Percentiles rank a stretch among this genome's conserved stretches.
Conservation (phyloP, 2,329 filamentous ascomycete species). For the Corynespora cassiicola region DNA sequence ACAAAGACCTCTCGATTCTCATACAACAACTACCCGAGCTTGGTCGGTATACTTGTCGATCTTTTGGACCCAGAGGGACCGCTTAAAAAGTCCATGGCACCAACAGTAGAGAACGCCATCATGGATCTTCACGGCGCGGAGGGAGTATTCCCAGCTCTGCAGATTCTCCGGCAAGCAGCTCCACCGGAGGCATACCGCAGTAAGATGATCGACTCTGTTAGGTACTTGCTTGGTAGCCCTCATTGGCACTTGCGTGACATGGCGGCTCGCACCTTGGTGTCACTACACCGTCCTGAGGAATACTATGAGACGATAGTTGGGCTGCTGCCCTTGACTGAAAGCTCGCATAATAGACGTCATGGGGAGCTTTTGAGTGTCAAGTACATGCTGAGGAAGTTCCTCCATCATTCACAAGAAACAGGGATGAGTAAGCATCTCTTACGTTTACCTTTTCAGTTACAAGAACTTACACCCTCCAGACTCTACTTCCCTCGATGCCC, state of each 20-base stretch:
- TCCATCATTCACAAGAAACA: too few relatives aligned
- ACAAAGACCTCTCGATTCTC: slow-evolving; percentile 63
- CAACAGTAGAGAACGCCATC: slow-evolving; percentile 26
- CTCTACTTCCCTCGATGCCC: too few relatives aligned
- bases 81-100: slow-evolving; percentile 30
- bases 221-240: slow-evolving; percentile 69
- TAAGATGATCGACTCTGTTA: slow-evolving; percentile 65
- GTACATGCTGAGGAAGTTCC: slow-evolving; percentile 34
- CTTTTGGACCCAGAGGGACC: slow-evolving; percentile 57
- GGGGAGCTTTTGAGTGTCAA: slow-evolving; percentile 38
- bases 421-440: neutral
- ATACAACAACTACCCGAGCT: slow-evolving; percentile 71
- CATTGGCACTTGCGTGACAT: slow-evolving; percentile 86
- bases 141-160: slow-evolving; percentile 82
- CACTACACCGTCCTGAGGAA: slow-evolving; percentile 35
- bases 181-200: slow-evolving; percentile 65
- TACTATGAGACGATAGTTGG: slow-evolving; percentile 24
- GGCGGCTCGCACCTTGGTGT: slow-evolving; percentile 71
- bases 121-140: slow-evolving; percentile 56
- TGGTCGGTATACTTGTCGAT: slow-evolving; percentile 68
- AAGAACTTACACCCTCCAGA: too few relatives aligned
- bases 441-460: neutral
- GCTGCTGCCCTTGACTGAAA: slow-evolving; percentile 21
- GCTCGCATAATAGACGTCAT: slow-evolving; percentile 34
- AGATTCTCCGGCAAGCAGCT: slow-evolving; percentile 76